Evolutionary conservation across 192 early-diverging fungal genomes (phyloP).

Genomic region (Umbelopsis ramanniana): DNA sequence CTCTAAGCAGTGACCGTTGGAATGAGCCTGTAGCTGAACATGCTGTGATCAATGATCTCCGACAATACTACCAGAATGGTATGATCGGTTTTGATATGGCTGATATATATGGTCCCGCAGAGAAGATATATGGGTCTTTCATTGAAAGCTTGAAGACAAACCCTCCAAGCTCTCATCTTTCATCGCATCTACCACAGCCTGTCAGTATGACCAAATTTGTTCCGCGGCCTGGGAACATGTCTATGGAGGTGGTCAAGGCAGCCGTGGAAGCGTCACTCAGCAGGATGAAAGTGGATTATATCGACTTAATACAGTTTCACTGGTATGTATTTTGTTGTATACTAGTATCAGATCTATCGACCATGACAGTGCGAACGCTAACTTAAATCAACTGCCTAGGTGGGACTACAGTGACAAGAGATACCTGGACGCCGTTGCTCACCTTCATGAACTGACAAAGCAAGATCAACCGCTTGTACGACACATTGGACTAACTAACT

Average conservation of each 20-base stretch:
- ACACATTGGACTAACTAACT: constrained; percentile 17
- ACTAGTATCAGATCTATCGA: no score
- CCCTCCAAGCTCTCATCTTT: constrained; percentile 12
- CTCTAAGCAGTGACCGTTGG: constrained; percentile 4
- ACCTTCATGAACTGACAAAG: constrained; percentile 6
- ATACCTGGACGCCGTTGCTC: not conserved
- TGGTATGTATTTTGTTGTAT: not conserved
- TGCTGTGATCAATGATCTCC: constrained; percentile 10
- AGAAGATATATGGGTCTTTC: constrained; percentile 14
- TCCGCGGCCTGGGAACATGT: constrained; percentile 1
- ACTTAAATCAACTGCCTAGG: not conserved
- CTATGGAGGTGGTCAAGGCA: not conserved
- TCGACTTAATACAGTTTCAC: constrained; percentile 19
- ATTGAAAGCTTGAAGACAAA: constrained; percentile 16
- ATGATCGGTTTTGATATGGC: constrained; percentile 22
- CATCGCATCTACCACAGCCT: not conserved
- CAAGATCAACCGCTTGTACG: not conserved
- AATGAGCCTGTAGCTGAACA: constrained; percentile 19
- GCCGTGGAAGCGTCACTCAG: not conserved
- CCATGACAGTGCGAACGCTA: no score
- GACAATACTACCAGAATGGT: constrained; percentile 16
- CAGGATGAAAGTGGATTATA: not conserved
- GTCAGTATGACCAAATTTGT: constrained; percentile 18
- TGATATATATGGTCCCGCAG: constrained; percentile 21
- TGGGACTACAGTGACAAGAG: constrained; percentile 23